These are phyloP conservation scores for Albugo laibachii DNA, from an alignment of 352 stramenopile species.

Conservation along the genomic window DNA sequence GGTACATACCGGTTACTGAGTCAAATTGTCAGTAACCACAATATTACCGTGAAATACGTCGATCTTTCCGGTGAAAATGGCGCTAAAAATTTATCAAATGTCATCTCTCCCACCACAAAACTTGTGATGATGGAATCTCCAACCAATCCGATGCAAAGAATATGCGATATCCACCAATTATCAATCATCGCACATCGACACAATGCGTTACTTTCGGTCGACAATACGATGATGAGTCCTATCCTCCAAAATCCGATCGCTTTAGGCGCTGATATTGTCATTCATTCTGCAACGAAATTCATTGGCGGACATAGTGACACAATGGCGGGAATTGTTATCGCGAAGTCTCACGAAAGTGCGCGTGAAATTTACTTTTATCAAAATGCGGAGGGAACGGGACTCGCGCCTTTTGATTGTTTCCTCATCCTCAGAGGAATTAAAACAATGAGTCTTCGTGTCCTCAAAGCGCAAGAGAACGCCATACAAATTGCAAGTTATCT, in stretches of 20 bases:
- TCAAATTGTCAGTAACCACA: conserved; percentile 73
- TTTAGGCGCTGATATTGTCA: conserved; percentile 89
- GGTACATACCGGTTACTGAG: conserved; percentile 86
- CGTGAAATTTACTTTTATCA: conserved; percentile 81
- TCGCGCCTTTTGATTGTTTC: conserved; percentile 83
- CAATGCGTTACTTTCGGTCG: conserved; percentile 74
- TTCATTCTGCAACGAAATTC: conserved; percentile 97
- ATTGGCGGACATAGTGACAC: conserved; percentile 94
- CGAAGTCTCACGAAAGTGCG: conserved; percentile 60
- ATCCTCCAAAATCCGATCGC: conserved; percentile 87
- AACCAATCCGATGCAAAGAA: conserved; percentile 91
- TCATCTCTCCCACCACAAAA: conserved; percentile 61
- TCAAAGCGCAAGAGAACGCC: conserved; percentile 78
- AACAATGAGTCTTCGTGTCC: conserved; percentile 71
- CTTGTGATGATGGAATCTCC: conserved; percentile 95
- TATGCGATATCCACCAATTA: conserved; percentile 84
- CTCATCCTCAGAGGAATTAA: conserved; percentile 78
- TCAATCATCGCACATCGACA: conserved; percentile 61
- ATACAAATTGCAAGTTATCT: conserved; percentile 79
- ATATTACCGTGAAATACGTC: conserved; percentile 60
- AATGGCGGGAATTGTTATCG: conserved; percentile 85
- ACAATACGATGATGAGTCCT: conserved; percentile 95
- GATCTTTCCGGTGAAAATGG: conserved; percentile 55
- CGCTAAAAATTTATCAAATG: conserved; percentile 33
- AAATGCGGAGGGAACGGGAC: conserved; percentile 76